Conservation (phyloP, 1,139 yeast species). For the Candida gigantensis region DNA sequence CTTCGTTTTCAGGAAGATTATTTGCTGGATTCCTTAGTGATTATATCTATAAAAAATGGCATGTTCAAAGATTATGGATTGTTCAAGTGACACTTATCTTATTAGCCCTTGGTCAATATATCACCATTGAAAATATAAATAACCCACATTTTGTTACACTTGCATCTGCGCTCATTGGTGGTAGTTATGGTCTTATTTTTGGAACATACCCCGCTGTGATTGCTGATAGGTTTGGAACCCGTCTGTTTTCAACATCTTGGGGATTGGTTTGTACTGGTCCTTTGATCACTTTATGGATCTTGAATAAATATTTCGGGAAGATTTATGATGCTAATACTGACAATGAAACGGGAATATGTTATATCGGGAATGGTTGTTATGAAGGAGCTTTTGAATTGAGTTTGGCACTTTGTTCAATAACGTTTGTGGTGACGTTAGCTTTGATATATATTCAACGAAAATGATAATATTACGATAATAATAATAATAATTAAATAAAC, state of each 20-base stretch:
- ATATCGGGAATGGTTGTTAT: slow-evolving; percentile 40
- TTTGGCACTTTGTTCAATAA: slow-evolving; percentile 25
- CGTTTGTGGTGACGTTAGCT: slow-evolving; percentile 22
- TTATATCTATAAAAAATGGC: slow-evolving; percentile 31
- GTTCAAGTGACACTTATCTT: slow-evolving; percentile 30
- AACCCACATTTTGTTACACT: slow-evolving; percentile 28
- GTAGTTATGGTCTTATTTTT: slow-evolving; percentile 41
- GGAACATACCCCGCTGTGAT: slow-evolving; percentile 51
- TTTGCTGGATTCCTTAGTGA: slow-evolving; percentile 43
- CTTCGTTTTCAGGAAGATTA: slow-evolving; percentile 44
- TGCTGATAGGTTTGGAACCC: slow-evolving; percentile 47
- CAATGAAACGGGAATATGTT: slow-evolving; percentile 34
- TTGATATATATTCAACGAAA: slow-evolving; percentile 31
- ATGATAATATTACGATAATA: slow-evolving; percentile 6
- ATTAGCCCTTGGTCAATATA: slow-evolving; percentile 32
- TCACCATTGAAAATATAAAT: slow-evolving; percentile 31
- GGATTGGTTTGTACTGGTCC: slow-evolving; percentile 50
- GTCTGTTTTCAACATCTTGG: slow-evolving; percentile 46
- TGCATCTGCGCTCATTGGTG: slow-evolving; percentile 38
- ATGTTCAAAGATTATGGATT: slow-evolving; percentile 44
- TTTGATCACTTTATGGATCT: slow-evolving; percentile 30
- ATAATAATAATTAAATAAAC: background rate
- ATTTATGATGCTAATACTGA: slow-evolving; percentile 40
- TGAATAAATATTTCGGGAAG: slow-evolving; percentile 43
- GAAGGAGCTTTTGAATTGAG: slow-evolving; percentile 35